Evolutionary conservation across 768 basidiomycete genomes (phyloP), one percentile per base, ranked within the genome.

Genomic region (Lepiota subincarnata): DNA sequence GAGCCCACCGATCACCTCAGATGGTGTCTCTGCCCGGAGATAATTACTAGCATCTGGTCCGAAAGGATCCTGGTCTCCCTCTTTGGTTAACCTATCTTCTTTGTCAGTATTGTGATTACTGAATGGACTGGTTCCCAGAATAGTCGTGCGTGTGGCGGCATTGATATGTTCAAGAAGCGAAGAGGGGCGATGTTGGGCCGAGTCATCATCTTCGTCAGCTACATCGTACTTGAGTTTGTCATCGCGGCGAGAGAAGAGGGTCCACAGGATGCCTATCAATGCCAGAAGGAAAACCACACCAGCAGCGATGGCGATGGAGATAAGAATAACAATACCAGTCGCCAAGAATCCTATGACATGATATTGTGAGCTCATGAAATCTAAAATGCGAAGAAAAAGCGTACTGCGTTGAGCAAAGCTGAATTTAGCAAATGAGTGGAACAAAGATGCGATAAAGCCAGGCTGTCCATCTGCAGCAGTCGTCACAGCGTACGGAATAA

Each of bases 281-380:
- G 88, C 87, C 28, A 94, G 75, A 0, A 95, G 74, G 79, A 94
- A 95, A 35, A 95, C 88, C 18, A 98, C 82, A 14, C 96, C 97
- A 13, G 94, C 93, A 8, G 91, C 86, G 59, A 98, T 97, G 20
- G 97, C 97, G 58, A 99, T 97, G 1, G 94, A 95, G 60, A 99
- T 94, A 40, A 99, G 79, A 59, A 98, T 98, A 50, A 99, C 93
- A 35, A 98, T 79, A 1, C 96, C 97, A 19, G 83, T 82, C 0
- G 95, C 92, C 51, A 99, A 80, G 76, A 92, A 89, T 62, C 86
- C 92, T 92, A 59, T 7, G 60, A 34, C 8, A 48, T 40, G 35
- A n/a, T 37, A 28, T 57, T 57, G 48, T 64, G 5, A 46, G 40
- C n/a, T 48, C 41, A 48, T 11, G 36, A 62, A 19, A 56, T 41